Conservation (phyloP, 169 alveolate genomes). For the Plasmodium falciparum region DNA sequence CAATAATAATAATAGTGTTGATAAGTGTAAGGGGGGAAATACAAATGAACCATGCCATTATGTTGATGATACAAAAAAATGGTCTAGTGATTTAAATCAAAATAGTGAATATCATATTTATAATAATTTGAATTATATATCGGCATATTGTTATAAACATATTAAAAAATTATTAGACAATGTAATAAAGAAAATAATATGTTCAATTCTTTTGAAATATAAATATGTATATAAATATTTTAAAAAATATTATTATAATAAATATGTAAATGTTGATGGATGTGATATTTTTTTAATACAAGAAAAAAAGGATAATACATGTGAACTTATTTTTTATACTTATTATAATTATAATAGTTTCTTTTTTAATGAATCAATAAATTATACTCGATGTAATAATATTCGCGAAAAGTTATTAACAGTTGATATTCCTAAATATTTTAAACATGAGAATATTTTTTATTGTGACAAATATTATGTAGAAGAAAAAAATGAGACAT, state of each 20-base stretch:
- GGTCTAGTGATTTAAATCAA: no score
- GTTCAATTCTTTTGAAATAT: background rate
- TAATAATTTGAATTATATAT: no score
- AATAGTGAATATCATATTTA: no score
- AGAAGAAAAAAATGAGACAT: background rate
- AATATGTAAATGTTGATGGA: conserved; percentile 16
- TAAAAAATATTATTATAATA: background rate
- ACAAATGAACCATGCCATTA: background rate
- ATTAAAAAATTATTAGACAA: background rate
- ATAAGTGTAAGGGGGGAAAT: background rate
- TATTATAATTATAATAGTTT: conserved; percentile 11
- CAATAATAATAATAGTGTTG: background rate
- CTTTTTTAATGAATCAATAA: conserved; percentile 16
- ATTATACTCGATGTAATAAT: conserved; percentile 11
- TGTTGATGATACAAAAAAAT: background rate
- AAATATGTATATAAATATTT: conserved; percentile 3
- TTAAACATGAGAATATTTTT: background rate
- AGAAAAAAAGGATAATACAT: conserved; percentile 10
- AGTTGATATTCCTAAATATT: background rate
- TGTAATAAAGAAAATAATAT: background rate
- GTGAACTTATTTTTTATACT: conserved; percentile 15
- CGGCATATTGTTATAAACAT: background rate
- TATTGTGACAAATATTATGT: background rate
- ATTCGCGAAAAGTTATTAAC: background rate
- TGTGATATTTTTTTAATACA: conserved; percentile 14